Conservation (phyloP, 129 eudicot genomes). For the Glebionis coronaria region DNA sequence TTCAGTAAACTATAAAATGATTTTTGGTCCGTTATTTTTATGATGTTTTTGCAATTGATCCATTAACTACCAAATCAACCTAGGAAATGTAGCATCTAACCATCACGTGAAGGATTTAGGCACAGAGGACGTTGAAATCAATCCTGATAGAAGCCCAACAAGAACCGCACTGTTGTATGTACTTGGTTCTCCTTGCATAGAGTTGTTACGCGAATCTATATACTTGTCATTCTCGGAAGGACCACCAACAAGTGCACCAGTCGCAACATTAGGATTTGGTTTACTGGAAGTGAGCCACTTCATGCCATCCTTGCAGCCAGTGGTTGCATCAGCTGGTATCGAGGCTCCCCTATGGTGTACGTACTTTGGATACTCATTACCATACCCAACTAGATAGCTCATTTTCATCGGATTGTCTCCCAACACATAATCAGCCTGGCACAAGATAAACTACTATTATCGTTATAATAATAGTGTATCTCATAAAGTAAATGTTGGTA, state of each 20-base stretch:
- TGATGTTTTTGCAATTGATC: no score
- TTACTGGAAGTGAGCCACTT: constrained; percentile 51
- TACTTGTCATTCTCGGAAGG: constrained; percentile 56
- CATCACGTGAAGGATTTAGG: constrained; percentile 43
- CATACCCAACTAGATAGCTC: constrained; percentile 86
- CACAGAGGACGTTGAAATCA: constrained; percentile 81
- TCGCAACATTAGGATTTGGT: constrained; percentile 73
- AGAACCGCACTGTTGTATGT: constrained; percentile 71
- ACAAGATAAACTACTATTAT: no score
- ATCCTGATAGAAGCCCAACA: constrained; percentile 68
- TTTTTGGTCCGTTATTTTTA: no score
- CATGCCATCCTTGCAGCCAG: constrained; percentile 62
- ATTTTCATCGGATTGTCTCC: constrained; percentile 72
- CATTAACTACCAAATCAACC: no score
- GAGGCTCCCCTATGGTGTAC: constrained; percentile 97
- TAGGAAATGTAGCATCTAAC: no score
- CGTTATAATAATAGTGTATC: background rate
- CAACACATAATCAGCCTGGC: constrained; percentile 68
- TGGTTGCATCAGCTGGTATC: constrained; percentile 56
- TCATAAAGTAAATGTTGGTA: no score
- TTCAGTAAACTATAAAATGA: no score
- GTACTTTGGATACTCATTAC: constrained; percentile 55
- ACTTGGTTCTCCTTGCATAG: constrained; percentile 79
- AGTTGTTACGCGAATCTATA: constrained; percentile 64
- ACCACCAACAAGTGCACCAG: constrained; percentile 86